Base-by-base conservation (phyloP, 73 alveolate species). In the Paramecium octaurelia region DNA sequence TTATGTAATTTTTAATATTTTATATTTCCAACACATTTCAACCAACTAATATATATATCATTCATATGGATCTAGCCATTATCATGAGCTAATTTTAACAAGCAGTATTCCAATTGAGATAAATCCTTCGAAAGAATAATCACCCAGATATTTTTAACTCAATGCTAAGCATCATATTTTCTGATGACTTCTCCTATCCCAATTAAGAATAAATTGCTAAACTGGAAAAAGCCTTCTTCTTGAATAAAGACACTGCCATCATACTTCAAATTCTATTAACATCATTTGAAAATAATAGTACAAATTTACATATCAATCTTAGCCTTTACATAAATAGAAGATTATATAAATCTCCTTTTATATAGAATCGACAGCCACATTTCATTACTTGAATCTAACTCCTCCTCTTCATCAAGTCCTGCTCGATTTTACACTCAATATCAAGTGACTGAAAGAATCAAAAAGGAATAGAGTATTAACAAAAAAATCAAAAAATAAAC, bases 371-470 rank as follows among this genome's bases (percentile, higher is more conserved):
- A 80, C 18, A 24, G 27, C 3, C 75, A 35, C 7, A 80, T 80
- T 9, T 80, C 48, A 21, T 20, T 80, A 29, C 38, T 80, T 34
- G 75, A 80, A 1, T 44, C 42, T 8, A 21, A 80, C 3, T 80
- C 91, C 3, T 40, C 91, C 16, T 80, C 36, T 24, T 43, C 76
- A 9, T 43, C 91, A 80, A 80, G 76, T 46, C 68, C 88, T 29
- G 31, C 38, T 75, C 14, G 24, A 34, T 75, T 75, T 34, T 29
- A 75, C 40, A 29, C 64, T n/a, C 23, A 75, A 34, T 34, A 75
- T 42, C 3, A 75, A 75, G 11, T 75, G 16, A 75, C 16, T 16
- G 86, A 71, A 6, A 29, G 35, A 35, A 34, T 75, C 35, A 12
- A 36, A 42, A 75, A 75, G 14, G 88, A 34, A 20, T 27, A 64